Evolutionary conservation across 1,139 yeast species (phyloP).

Genomic region (Yamadazyma mexicana): DNA sequence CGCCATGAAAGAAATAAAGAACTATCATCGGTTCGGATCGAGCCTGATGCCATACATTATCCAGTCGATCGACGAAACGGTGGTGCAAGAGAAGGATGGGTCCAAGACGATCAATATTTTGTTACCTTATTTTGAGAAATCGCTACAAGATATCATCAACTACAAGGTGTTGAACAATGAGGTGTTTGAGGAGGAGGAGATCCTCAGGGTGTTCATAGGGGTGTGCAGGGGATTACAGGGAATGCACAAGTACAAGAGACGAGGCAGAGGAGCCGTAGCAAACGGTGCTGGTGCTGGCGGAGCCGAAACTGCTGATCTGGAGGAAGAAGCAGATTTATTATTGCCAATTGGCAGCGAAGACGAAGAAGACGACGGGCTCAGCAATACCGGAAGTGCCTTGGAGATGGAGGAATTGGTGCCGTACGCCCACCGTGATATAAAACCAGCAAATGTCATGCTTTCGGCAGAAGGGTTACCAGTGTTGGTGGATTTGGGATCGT

Average conservation of each 20-base stretch:
- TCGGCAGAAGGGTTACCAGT: conserved; percentile 74
- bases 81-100: conserved; percentile 75
- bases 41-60: conserved; percentile 63
- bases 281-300: neutral
- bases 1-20: conserved; percentile 77
- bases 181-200: conserved; percentile 59
- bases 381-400: conserved; percentile 25
- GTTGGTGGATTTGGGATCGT: conserved; percentile 81
- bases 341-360: conserved; percentile 31
- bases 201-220: conserved; percentile 62
- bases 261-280: conserved; percentile 5
- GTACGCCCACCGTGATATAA: conserved; percentile 83
- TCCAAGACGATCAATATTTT: conserved; percentile 75
- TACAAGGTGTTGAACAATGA: conserved; percentile 56
- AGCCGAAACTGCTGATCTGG: conserved; percentile 17
- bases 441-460: conserved; percentile 87
- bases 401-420: conserved; percentile 64
- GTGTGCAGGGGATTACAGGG: conserved; percentile 72
- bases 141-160: conserved; percentile 78
- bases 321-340: conserved; percentile 35
- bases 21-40: conserved; percentile 64
- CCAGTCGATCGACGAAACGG: conserved; percentile 66
- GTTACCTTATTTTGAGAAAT: conserved; percentile 70
- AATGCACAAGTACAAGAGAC: conserved; percentile 65
- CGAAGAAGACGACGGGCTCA: conserved; percentile 18